These are phyloP conservation scores for Emmonsia crescens DNA, from an alignment of 2,329 filamentous ascomycete species.

Conservation along the genomic window DNA sequence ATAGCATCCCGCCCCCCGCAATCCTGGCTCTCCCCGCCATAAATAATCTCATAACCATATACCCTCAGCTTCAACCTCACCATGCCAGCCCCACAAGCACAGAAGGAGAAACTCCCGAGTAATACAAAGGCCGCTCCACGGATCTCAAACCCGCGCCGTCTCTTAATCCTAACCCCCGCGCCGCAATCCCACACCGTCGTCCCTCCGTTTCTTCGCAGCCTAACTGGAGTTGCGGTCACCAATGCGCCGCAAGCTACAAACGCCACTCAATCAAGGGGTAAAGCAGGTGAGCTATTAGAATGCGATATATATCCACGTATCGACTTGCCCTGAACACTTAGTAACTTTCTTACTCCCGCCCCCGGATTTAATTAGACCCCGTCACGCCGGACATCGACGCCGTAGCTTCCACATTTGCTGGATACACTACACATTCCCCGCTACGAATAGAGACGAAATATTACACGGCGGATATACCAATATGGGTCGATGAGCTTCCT, in stretches of 20 bases:
- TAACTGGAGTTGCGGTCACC: slow-evolving; percentile 25
- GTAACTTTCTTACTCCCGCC: neutral
- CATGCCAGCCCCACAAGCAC: slow-evolving; percentile 1
- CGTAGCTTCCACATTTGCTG: slow-evolving; percentile 28
- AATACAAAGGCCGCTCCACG: slow-evolving; percentile 9
- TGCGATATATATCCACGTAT: neutral
- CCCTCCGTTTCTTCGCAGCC: slow-evolving; percentile 26
- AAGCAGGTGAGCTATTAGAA: neutral
- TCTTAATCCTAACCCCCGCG: slow-evolving; percentile 31
- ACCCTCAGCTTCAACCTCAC: neutral
- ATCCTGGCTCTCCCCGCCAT: neutral
- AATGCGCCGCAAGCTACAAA: slow-evolving; percentile 13
- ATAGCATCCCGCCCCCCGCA: slow-evolving; percentile 1
- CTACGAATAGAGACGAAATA: slow-evolving; percentile 33
- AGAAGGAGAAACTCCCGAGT: slow-evolving; percentile 7
- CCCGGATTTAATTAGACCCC: neutral
- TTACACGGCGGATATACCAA: slow-evolving; percentile 33
- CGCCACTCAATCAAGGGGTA: neutral
- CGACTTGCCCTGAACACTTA: neutral
- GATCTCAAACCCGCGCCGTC: slow-evolving; percentile 31
- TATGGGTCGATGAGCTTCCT: slow-evolving; percentile 39
- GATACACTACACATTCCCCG: slow-evolving; percentile 37
- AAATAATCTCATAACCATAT: neutral
- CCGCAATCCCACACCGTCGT: slow-evolving; percentile 26
- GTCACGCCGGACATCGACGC: slow-evolving; percentile 6